Conservation (phyloP, 2,329 filamentous ascomycete species). For the Ceratocystis cacaofunesta region DNA sequence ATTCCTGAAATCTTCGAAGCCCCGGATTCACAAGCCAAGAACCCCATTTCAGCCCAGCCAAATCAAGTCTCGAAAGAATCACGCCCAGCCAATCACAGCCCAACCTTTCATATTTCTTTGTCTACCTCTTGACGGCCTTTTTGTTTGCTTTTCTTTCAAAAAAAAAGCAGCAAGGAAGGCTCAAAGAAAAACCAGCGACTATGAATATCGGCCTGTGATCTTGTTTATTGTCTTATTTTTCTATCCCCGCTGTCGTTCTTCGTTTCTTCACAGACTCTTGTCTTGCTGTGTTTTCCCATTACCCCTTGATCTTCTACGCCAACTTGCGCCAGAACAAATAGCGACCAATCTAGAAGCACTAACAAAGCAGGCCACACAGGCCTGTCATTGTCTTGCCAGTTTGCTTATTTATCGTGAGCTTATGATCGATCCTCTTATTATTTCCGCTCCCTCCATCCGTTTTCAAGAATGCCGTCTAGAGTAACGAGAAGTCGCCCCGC, state of each 20-base stretch:
- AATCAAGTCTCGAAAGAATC: not conserved
- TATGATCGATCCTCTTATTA: not conserved
- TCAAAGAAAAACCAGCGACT: not conserved
- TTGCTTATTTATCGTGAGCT: not conserved
- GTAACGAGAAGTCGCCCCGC: not conserved
- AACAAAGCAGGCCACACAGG: not conserved
- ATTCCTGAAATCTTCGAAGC: not conserved
- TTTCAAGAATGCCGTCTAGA: conserved; percentile 11
- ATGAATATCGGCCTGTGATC: not conserved
- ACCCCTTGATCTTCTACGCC: not conserved
- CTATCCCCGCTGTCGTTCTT: not conserved
- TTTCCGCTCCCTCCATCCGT: not conserved
- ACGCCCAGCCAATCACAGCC: not conserved
- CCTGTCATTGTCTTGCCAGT: not conserved
- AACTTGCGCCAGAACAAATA: not conserved
- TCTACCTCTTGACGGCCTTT: not conserved
- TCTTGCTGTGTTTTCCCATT: not conserved
- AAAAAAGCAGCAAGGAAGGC: not conserved
- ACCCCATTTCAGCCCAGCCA: not conserved
- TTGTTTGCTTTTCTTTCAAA: not conserved
- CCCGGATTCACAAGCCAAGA: not conserved
- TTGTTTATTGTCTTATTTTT: not conserved
- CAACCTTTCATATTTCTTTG: not conserved
- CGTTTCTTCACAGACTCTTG: not conserved
- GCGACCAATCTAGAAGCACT: not conserved